These are phyloP conservation scores for Verticillium nubilum DNA, from an alignment of 2,329 filamentous ascomycete species.

Conservation along the genomic window DNA sequence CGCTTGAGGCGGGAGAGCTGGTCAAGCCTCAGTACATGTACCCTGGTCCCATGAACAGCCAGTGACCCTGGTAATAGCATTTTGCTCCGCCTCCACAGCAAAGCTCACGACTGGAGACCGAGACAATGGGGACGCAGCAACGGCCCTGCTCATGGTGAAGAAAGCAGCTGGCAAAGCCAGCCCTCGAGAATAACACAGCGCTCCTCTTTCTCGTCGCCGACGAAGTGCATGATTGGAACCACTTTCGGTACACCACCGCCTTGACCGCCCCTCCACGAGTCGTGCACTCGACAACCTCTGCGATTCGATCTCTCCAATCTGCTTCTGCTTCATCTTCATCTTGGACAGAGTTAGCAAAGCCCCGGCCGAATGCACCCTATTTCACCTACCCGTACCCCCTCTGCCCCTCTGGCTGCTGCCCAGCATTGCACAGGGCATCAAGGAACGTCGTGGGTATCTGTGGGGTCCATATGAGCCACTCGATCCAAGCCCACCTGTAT, in stretches of 20 bases:
- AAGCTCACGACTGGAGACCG: not conserved
- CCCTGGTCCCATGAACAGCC: not conserved
- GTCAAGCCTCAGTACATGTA: not conserved
- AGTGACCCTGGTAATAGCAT: not conserved
- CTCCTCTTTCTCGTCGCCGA: not conserved
- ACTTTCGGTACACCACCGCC: not conserved
- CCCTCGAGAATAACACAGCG: not conserved
- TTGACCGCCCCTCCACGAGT: not conserved
- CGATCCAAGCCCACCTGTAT: not conserved
- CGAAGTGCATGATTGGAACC: not conserved
- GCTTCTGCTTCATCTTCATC: too few species aligned
- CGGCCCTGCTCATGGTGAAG: not conserved
- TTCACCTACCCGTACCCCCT: too few species aligned
- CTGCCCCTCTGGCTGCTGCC: not conserved
- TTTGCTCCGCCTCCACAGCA: not conserved
- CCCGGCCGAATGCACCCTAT: not conserved
- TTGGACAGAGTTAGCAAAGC: not conserved
- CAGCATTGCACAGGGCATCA: not conserved
- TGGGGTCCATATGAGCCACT: not conserved
- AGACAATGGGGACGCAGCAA: not conserved
- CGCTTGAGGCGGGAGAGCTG: not conserved
- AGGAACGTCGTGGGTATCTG: not conserved
- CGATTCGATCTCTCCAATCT: not conserved
- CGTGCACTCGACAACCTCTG: not conserved
- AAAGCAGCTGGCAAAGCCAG: not conserved